Conservation (phyloP, 805 yeast species). For the Monosporozyma unispora region DNA sequence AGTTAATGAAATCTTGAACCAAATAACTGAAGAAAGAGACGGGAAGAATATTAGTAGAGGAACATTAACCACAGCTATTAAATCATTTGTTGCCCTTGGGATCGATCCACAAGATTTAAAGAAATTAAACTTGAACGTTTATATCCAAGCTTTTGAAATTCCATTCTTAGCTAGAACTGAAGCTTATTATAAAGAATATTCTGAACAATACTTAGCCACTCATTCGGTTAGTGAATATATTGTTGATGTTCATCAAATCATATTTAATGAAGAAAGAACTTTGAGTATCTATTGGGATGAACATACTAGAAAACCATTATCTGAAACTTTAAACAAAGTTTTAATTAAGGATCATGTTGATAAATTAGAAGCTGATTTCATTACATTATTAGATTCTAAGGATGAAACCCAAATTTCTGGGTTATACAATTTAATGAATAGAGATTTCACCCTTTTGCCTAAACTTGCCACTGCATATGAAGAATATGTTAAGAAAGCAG, state of each 20-base stretch:
- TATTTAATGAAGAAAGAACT: constrained; percentile 74
- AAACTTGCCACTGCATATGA: constrained; percentile 70
- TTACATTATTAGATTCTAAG: constrained; percentile 57
- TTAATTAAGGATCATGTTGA: constrained; percentile 73
- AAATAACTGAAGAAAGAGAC: constrained; percentile 69
- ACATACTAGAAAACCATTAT: constrained; percentile 68
- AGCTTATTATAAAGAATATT: constrained; percentile 46
- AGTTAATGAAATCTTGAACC: constrained; percentile 62
- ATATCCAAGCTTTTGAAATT: constrained; percentile 69
- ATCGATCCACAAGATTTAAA: constrained; percentile 85
- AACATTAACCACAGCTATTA: constrained; percentile 63
- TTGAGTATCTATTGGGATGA: constrained; percentile 76
- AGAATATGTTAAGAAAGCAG: constrained; percentile 59
- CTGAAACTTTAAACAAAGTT: constrained; percentile 65
- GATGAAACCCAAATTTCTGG: constrained; percentile 59
- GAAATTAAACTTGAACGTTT: constrained; percentile 73
- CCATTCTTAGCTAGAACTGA: constrained; percentile 64
- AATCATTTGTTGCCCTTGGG: constrained; percentile 82
- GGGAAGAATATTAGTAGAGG: constrained; percentile 64
- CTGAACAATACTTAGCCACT: constrained; percentile 51
- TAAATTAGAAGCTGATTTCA: constrained; percentile 68
- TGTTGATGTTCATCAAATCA: constrained; percentile 72
- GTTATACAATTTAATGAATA: constrained; percentile 63
- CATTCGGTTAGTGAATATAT: constrained; percentile 88
- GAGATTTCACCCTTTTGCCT: constrained; percentile 71